phyloP scores from a whole-genome alignment of 2,329 filamentous ascomycete species.

The Trichoderma lentiforme region DNA sequence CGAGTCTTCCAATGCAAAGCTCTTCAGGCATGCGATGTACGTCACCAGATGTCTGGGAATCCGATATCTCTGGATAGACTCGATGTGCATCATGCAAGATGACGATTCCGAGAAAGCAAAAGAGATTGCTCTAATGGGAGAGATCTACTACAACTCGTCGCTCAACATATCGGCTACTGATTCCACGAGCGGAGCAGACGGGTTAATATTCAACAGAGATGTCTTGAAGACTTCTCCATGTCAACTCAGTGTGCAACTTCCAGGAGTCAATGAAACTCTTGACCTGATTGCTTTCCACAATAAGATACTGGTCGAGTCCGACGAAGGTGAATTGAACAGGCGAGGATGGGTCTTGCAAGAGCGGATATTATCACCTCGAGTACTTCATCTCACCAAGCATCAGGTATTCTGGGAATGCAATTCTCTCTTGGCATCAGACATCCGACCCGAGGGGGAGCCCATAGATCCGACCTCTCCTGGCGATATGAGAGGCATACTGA shows the following conservation, averaged over 20 bases:
- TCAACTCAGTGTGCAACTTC: not conserved
- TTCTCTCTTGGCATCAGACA: not conserved
- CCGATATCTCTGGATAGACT: constrained; percentile 9
- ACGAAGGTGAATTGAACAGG: constrained; percentile 4
- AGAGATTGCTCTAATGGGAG: constrained; percentile 21
- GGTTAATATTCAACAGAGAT: constrained; percentile 15
- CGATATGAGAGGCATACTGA: not conserved
- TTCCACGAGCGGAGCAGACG: constrained; percentile 17
- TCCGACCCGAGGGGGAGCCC: not conserved
- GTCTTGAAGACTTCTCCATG: constrained; percentile 16
- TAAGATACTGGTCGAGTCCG: not conserved
- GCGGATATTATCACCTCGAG: constrained; percentile 2
- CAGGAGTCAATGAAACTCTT: not conserved
- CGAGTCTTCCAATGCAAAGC: not conserved
- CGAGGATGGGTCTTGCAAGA: constrained; percentile 16
- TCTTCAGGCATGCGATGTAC: not conserved
- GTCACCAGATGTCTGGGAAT: not conserved
- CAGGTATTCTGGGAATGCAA: not conserved
- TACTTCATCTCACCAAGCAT: not conserved
- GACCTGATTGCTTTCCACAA: not conserved
- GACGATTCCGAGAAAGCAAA: constrained; percentile 2
- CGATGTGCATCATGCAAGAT: constrained; percentile 15
- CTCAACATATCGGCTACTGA: constrained; percentile 21
- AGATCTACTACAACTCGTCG: constrained; percentile 21
- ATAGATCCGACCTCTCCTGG: not conserved